Evolutionary conservation across 2,329 filamentous ascomycete species (phyloP).

Genomic region (Seiridium unicorne): DNA sequence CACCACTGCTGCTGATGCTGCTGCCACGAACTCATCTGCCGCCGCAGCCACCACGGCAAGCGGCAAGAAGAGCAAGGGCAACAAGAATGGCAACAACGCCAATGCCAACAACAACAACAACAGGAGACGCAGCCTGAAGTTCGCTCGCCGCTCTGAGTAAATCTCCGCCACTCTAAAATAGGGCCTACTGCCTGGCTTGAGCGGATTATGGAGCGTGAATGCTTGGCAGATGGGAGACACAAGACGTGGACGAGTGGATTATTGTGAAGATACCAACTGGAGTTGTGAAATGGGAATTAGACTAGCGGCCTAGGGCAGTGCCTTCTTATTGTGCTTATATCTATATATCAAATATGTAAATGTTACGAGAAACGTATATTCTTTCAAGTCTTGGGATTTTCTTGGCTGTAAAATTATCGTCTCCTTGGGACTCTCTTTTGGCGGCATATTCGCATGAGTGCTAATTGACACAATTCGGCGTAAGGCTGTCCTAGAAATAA

Average conservation of each 20-base stretch:
- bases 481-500: no score
- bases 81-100: not conserved
- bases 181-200: no score
- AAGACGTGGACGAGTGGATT: not conserved
- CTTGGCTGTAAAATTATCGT: not conserved
- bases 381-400: not conserved
- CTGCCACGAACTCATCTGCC: conserved; percentile 10
- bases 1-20: conserved; percentile 10
- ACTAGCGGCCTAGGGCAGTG: not conserved
- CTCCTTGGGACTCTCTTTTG: no score
- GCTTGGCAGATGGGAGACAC: not conserved
- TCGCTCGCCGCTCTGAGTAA: not conserved
- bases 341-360: not conserved
- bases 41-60: conserved; percentile 14
- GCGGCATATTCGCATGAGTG: no score
- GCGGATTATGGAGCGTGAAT: no score
- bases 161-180: no score
- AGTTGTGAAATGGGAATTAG: not conserved
- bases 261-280: not conserved
- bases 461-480: no score
- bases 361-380: not conserved
- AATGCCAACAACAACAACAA: conserved; percentile 9
- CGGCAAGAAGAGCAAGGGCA: conserved; percentile 14
- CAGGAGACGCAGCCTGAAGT: not conserved
- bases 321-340: not conserved